phyloP scores from a whole-genome alignment of 1,284 basidiomycete species.

The Fomes fomentarius region DNA sequence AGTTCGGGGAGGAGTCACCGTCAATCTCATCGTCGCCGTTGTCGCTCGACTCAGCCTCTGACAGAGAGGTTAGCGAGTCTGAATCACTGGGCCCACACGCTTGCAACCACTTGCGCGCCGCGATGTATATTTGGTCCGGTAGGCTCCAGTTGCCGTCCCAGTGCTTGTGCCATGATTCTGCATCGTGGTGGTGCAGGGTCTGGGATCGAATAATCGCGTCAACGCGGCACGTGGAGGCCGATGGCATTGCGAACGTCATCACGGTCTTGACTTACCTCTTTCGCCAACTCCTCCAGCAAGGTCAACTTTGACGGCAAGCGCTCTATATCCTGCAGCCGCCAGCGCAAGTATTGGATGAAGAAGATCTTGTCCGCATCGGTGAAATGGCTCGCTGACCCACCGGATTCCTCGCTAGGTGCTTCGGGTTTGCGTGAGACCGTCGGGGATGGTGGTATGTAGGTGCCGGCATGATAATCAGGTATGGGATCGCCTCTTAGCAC shows the following conservation, averaged over 20 bases:
- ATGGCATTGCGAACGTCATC: too few relatives aligned
- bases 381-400: neutral
- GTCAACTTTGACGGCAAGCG: neutral
- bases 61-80: too few relatives aligned
- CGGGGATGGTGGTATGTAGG: neutral
- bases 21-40: too few relatives aligned
- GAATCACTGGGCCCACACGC: neutral
- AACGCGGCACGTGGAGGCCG: too few relatives aligned
- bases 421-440: neutral
- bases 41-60: neutral
- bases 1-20: too few relatives aligned
- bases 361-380: constrained; percentile 3
- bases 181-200: neutral
- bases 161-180: neutral
- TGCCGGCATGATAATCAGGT: neutral
- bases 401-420: neutral
- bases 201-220: too few relatives aligned
- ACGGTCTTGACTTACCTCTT: neutral
- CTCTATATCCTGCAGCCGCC: constrained; percentile 1
- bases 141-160: neutral
- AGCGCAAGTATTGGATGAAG: constrained; percentile 5
- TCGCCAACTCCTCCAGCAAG: neutral
- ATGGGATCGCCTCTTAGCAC: neutral
- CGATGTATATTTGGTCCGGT: neutral
- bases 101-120: neutral